Evolutionary conservation across 2,329 filamentous ascomycete genomes (phyloP).

Genomic region (Colletotrichum liaoningense): DNA sequence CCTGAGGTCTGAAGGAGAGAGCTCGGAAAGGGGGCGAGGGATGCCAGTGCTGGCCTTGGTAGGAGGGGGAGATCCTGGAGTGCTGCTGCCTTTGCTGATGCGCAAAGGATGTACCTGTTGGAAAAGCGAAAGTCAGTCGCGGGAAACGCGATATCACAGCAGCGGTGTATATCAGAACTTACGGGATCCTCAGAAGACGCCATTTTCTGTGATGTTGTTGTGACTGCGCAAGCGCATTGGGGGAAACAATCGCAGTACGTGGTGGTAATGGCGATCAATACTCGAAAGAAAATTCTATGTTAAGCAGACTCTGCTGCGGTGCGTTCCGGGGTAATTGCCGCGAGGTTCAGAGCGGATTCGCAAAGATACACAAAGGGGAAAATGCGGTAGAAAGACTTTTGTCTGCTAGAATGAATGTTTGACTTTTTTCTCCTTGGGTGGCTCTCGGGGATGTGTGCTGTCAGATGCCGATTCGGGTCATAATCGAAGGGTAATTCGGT

Average conservation of each 20-base stretch:
- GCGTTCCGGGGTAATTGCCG: background rate
- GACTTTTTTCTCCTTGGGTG: background rate
- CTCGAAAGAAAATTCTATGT: slow-evolving; percentile 14
- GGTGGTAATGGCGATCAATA: slow-evolving; percentile 8
- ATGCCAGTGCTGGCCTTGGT: slow-evolving; percentile 73
- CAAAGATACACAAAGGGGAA: slow-evolving; percentile 30
- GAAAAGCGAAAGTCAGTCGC: slow-evolving; percentile 2
- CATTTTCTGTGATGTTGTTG: slow-evolving; percentile 30
- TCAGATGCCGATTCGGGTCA: slow-evolving; percentile 25
- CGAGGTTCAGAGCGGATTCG: slow-evolving; percentile 3
- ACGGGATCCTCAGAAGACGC: slow-evolving; percentile 36
- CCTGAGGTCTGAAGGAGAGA: slow-evolving; percentile 86
- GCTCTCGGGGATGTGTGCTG: slow-evolving; percentile 8
- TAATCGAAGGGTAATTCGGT: slow-evolving; percentile 10
- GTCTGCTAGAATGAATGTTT: slow-evolving; percentile 33
- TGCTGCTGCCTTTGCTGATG: slow-evolving; percentile 74
- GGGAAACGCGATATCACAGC: background rate
- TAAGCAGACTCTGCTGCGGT: slow-evolving; percentile 17
- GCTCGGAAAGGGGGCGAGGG: slow-evolving; percentile 85
- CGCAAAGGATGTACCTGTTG: slow-evolving; percentile 79
- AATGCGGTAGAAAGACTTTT: slow-evolving; percentile 7
- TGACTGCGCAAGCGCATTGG: slow-evolving; percentile 24
- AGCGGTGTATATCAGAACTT: background rate
- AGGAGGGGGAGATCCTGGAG: slow-evolving; percentile 66
- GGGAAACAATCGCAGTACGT: slow-evolving; percentile 2